Conservation (phyloP, 345 rosid genomes). For the Ceriops tagal region DNA sequence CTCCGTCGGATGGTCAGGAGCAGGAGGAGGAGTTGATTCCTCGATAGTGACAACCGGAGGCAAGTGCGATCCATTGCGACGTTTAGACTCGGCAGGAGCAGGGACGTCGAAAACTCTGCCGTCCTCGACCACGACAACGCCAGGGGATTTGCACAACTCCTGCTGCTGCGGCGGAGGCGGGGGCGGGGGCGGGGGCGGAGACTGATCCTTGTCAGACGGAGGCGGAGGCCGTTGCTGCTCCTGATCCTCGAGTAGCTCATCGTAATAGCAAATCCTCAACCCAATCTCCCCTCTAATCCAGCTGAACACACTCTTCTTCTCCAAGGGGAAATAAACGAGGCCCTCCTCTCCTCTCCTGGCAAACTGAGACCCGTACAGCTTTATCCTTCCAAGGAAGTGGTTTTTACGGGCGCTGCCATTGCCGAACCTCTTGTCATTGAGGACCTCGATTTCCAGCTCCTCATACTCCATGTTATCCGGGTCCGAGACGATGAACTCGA, state of each 20-base stretch:
- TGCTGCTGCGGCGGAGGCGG: conserved; percentile 15
- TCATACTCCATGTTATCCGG: conserved; percentile 67
- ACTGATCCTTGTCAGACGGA: conserved; percentile 17
- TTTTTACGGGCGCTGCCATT: conserved; percentile 80
- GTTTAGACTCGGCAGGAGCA: conserved; percentile 26
- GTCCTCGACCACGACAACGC: conserved; percentile 51
- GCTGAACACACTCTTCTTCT: conserved; percentile 90
- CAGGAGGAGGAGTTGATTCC: conserved; percentile 44
- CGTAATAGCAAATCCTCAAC: conserved; percentile 67
- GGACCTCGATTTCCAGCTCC: conserved; percentile 79
- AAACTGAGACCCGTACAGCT: conserved; percentile 82
- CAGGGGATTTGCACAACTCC: conserved; percentile 32
- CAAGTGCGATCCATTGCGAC: conserved; percentile 30
- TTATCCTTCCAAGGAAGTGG: conserved; percentile 86
- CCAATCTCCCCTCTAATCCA: conserved; percentile 94
- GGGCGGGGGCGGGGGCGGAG: conserved; percentile 1
- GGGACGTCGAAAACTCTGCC: conserved; percentile 49
- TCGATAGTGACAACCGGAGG: conserved; percentile 54
- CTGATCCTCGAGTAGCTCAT: conserved; percentile 54
- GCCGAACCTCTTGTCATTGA: conserved; percentile 69
- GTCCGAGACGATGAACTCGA: conserved; percentile 78
- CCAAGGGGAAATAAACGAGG: conserved; percentile 64
- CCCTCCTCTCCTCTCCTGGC: conserved; percentile 70
- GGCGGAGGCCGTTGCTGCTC: conserved; percentile 29
- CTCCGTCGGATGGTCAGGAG: conserved; percentile 20